Base-by-base conservation (phyloP, 164 flowering plant genomes). In the Piper longum region DNA sequence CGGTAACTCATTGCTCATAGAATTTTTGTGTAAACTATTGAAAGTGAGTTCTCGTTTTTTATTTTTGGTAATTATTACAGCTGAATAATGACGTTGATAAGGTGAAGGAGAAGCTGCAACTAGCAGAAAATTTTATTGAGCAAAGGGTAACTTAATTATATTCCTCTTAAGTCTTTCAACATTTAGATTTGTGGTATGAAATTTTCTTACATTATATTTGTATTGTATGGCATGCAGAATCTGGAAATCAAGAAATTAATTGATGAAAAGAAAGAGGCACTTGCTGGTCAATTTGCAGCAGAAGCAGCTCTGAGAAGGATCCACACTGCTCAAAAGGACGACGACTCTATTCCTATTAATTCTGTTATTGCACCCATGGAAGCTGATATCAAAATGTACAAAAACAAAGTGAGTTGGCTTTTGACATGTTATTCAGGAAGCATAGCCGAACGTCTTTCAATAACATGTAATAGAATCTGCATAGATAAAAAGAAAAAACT, bases 341-440 rank as follows among this genome's bases (percentile, higher is more conserved):
- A 82, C 52, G 83, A 84, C 54, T 71, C 71, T 65, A 48, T 78
- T 60, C 84, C 88, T 56, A 48, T 89, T 57, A 89, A 77, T 63
- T 80, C 86, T 52, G 63, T 92, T 70, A 79, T 86, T 68, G 95
- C 93, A 41, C 96, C 98, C 62, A 83, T 92, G 40, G 93, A 92
- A 66, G 89, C 96, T 17, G 87, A 87, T 13, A 78, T 87, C 41
- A 92, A 81, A 75, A 81, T 84, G 71, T 74, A 77, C 59, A 92
- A 76, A 69, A 81, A 77, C 67, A 88, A 89, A 96, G 98, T 88
- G 72, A 19, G 43, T 13, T 13, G 36, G 36, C 36, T 26, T 26
- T 26, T 26, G 36, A 39, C n/a, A 14, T 4, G 36, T 26, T 44
- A 8, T 16, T 54, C 41, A 12, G 12, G 26, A 16, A 59, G 8